Conservation (phyloP, 352 stramenopile genomes). For the Pythium phragmiticola region DNA sequence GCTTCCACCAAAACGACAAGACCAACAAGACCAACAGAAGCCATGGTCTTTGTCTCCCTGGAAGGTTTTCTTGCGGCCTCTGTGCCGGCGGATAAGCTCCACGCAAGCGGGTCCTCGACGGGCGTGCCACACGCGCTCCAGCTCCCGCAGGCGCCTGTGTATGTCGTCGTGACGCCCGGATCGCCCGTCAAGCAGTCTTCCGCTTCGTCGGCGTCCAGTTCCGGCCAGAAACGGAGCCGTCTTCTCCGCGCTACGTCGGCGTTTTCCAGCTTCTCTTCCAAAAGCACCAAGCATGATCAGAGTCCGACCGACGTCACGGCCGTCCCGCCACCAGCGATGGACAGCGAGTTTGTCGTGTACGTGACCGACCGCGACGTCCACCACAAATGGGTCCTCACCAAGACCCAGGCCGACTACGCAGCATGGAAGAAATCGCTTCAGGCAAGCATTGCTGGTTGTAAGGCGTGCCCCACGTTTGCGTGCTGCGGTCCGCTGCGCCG, state of each 20-base stretch:
- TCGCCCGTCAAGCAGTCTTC: slow-evolving; percentile 41
- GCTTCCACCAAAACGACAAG: not conserved
- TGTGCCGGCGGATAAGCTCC: slow-evolving; percentile 22
- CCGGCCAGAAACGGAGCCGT: slow-evolving; percentile 28
- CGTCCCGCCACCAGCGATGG: slow-evolving; percentile 1
- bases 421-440: slow-evolving; percentile 44
- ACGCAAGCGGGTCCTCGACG: not conserved
- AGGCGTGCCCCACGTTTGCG: slow-evolving; percentile 37
- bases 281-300: slow-evolving; percentile 8
- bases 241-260: slow-evolving; percentile 30
- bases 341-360: slow-evolving; percentile 62
- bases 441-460: slow-evolving; percentile 33
- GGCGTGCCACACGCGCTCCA: slow-evolving; percentile 18
- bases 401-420: slow-evolving; percentile 45
- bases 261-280: slow-evolving; percentile 24
- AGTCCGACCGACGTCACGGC: slow-evolving; percentile 18
- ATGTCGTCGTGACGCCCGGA: slow-evolving; percentile 69
- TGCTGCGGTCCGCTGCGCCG: slow-evolving; percentile 63
- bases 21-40: slow-evolving; percentile 9
- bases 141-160: slow-evolving; percentile 28
- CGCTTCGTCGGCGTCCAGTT: not conserved
- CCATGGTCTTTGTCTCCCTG: slow-evolving; percentile 82
- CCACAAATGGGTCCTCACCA: slow-evolving; percentile 72
- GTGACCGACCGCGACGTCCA: slow-evolving; percentile 64
- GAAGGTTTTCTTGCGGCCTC: slow-evolving; percentile 59